phyloP scores from a whole-genome alignment of 345 rosid species.

The Orychophragmus violaceus region DNA sequence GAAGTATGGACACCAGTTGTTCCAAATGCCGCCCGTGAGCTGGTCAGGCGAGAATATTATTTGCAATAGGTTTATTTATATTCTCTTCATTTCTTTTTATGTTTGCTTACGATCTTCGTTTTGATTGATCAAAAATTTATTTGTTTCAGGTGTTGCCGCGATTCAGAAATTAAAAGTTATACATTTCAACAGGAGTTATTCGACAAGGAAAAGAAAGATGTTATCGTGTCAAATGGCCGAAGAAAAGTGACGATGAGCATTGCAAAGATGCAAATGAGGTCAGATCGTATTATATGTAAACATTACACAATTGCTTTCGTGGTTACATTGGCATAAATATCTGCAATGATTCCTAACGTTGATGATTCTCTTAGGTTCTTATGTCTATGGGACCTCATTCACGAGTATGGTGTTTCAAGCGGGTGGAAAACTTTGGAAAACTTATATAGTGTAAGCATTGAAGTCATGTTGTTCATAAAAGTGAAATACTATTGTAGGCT shows the following conservation, averaged over 20 bases:
- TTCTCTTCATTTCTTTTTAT: not conserved
- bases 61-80: constrained; percentile 57
- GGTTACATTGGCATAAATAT: not conserved
- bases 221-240: constrained; percentile 96
- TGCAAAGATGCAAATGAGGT: constrained; percentile 99
- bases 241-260: constrained; percentile 42
- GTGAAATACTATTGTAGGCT: too few species aligned
- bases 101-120: not conserved
- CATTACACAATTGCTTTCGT: not conserved
- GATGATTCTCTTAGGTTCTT: constrained; percentile 49
- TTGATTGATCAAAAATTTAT: not conserved
- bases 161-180: constrained; percentile 58
- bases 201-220: constrained; percentile 99
- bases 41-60: constrained; percentile 83
- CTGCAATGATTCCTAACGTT: not conserved
- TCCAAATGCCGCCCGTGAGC: constrained; percentile 77
- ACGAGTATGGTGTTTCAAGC: constrained; percentile 66
- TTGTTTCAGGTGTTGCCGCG: constrained; percentile 68
- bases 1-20: constrained; percentile 44
- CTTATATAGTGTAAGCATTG: constrained; percentile 65
- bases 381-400: constrained; percentile 68
- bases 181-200: constrained; percentile 69
- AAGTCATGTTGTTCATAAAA: too few species aligned
- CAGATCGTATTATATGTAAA: constrained; percentile 12
- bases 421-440: constrained; percentile 76